Evolutionary conservation across 2,329 filamentous ascomycete species (phyloP), one percentile per base, ranked within the genome.

Genomic region (Aspergillus sp.): DNA sequence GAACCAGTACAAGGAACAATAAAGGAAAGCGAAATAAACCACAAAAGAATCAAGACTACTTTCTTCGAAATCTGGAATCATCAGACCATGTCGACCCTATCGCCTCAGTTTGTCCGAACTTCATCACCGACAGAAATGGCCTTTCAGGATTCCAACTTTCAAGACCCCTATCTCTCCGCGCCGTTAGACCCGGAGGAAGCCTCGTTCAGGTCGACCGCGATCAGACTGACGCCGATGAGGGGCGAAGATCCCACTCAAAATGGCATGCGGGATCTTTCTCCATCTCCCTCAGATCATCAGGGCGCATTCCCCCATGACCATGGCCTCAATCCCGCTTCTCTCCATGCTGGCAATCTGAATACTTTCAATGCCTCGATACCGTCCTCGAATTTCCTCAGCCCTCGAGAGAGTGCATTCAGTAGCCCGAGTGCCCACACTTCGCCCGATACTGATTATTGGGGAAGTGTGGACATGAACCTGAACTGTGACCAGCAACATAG

Each of bases 121-220:
- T 45, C 54, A 34, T 61, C 56, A 11, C 47, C 54, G 31, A 55
- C 53, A 43, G 50, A 52, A 32, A 48, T 58, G 36, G 54, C 52
- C 11, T 61, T 65, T 46, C 62, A 60, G 36, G 57, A 65, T 30
- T 51, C 61, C 34, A 59, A 54, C 36, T 54, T 58, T 42, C 58
- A 58, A 39, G 67, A 70, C 40, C 62, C 65, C 19, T 70, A 68
- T 50, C 61, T 71, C 6, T 64, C 65, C 10, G 58, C 64, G 7
- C 58, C 64, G 6, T 61, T 62, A 7, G 63, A 65, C 44, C 63
- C 57, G 3, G 68, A 72, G 31, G 66, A 70, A 50, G 52, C 57
- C 10, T 58, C 60, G 28, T 64, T 69, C 37, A 54, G 57, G 34
- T 57, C 60, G n/a, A 50, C 57, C 27, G 59, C 57, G 9, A 57